Base-by-base conservation (phyloP, 345 rosid genomes). In the Citrus medica region DNA sequence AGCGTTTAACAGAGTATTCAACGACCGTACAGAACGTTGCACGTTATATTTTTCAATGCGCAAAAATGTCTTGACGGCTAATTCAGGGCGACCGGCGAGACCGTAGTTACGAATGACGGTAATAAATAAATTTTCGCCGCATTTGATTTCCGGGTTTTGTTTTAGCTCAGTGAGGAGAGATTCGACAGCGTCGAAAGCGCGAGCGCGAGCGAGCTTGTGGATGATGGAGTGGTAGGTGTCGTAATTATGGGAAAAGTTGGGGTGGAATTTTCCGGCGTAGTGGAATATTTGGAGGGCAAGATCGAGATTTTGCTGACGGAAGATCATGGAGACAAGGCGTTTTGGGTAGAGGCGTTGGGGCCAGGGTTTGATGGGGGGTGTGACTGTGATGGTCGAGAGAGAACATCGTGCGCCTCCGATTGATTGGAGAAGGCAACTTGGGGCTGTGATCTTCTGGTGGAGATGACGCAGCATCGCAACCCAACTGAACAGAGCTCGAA, bases 321-420 rank as follows among this genome's bases (percentile, higher is more conserved):
- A 78, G 85, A 95, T 91, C 94, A 94, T 90, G 69, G 89, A 89
- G 76, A 80, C 85, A 6, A 95, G 86, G 67, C 95, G 97, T 79
- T 89, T 94, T 2, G 97, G 95, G 85, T 78, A 85, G 74, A 94
- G 97, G 77, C 86, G 86, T 75, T 87, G 84, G 7, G 98, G 98
- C 98, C 98, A 95, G 9, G 90, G 94, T 82, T 86, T 90, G 83
- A 95, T 87, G 72, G 97, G 98, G 0, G 97, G 98, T 0, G 90
- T 87, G 48, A 89, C 92, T 46, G 51, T 46, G 17, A 17, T 17
- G 2, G 82, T 85, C 86, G 75, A 85, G 63, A 67, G 55, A 9
- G 78, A 75, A 17, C 72, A 60, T 55, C 71, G 70, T 64, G n/a
- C 73, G 22, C 69, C 21, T 74, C 72, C 22, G 62, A 70, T 40